Base-by-base conservation (phyloP, 2,329 filamentous ascomycete genomes). In the Ceratocystis lukuohia region DNA sequence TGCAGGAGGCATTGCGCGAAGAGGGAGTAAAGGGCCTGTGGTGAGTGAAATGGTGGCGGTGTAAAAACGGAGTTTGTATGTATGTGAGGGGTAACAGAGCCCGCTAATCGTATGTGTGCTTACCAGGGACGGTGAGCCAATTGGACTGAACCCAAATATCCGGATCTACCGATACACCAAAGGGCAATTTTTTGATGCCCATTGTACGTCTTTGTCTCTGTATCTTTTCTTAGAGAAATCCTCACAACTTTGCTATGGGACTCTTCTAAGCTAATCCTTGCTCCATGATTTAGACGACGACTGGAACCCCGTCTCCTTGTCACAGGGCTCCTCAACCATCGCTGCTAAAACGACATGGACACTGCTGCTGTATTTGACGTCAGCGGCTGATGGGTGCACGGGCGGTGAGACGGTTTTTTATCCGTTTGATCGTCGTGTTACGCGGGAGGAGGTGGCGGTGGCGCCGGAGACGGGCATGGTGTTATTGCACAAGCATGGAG, bases 321-420 rank as follows among this genome's bases (percentile, higher is more conserved):
- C 72, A 2, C 63, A 70, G 2, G 70, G 73, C 22, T 71, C 71
- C 37, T 62, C 41, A 20, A 73, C 74, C 0, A 69, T 73, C 33
- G 71, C 72, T 30, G 75, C 73, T 33, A 86, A 82, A 71, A 96
- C 93, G 4, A 96, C 91, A 0, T 96, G 92, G 91, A 96, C 93
- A 0, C 78, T 96, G 4, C 80, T 96, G 0, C 82, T 96, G 45
- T 97, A 96, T 73, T 81, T 96, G 65, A 94, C 89, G 0, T 90
- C 87, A 0, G 79, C 84, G 1, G 77, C 82, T 1, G 89, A 89
- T 5, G 88, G 88, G 3, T 95, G 91, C 71, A 75, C 83, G 25
- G 93, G 93, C 25, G 93, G 93, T 41, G 90, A 96, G 75, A 96
- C 93, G 0, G 89, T 94, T 41, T 96, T 96, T 75, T 95, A 95